These are phyloP conservation scores for Carex pumila DNA, from an alignment of 176 grass and related monocot species.

Conservation along the genomic window DNA sequence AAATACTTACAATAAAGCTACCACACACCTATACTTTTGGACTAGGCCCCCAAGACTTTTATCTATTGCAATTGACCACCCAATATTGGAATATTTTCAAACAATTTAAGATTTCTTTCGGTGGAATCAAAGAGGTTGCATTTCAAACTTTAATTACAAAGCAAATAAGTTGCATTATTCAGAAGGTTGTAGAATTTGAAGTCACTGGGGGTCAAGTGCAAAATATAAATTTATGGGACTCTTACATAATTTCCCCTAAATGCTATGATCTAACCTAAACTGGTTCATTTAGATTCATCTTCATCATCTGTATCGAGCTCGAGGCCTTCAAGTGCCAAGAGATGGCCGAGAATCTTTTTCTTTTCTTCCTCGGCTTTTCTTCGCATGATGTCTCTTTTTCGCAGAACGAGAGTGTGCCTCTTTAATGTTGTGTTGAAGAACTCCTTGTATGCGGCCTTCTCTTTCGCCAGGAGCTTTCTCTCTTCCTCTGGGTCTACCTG, in stretches of 20 bases:
- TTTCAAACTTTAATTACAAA: not conserved
- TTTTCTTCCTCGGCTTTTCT: conserved; percentile 75
- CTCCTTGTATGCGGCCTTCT: conserved; percentile 84
- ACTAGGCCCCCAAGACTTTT: not conserved
- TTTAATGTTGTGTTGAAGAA: conserved; percentile 78
- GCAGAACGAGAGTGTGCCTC: conserved; percentile 69
- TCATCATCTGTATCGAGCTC: conserved; percentile 88
- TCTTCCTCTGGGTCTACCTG: conserved; percentile 93
- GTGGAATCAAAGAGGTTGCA: not conserved
- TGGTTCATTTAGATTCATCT: conserved; percentile 28
- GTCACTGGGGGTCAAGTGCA: not conserved
- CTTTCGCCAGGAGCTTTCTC: conserved; percentile 63
- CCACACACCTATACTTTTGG: not conserved
- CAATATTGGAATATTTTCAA: not conserved
- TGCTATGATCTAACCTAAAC: conserved; percentile 3
- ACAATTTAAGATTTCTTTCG: not conserved
- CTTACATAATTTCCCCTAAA: not conserved
- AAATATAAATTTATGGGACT: not conserved
- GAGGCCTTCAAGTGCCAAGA: conserved; percentile 75
- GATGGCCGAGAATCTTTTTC: conserved; percentile 48
- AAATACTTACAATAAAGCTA: not conserved
- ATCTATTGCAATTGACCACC: not conserved
- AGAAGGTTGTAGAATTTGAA: not conserved
- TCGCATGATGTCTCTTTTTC: conserved; percentile 78
- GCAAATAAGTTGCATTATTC: not conserved